Base-by-base conservation (phyloP, 2,329 filamentous ascomycete species). In the Verticillium zaregamsianum region DNA sequence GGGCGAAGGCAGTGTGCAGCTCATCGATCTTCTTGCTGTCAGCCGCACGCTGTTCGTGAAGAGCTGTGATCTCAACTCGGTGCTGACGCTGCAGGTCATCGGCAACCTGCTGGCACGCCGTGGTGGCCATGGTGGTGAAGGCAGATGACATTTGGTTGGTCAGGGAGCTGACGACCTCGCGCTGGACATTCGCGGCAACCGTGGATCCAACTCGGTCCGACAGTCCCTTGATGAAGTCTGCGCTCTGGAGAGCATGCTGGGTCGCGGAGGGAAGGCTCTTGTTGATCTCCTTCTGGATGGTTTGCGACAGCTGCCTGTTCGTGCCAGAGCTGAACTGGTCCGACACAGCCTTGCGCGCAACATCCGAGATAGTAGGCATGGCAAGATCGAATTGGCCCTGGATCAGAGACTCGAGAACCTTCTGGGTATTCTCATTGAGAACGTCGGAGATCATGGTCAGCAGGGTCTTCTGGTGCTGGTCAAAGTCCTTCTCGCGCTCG, bases 391-490 rank as follows among this genome's bases (percentile, higher is more conserved):
- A 91, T 73, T 90, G 90, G 57, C 87, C 83, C 56, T 86, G 85
- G 58, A 97, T 88, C 67, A 96, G 91, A 64, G 87, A 88, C 64
- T 87, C 82, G 40, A 97, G 82, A 25, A 91, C 91, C 69, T 90
- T 88, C 74, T 88, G 82, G 23, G 85, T 87, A 70, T 87, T 88
- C 63, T 83, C 80, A 65, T 85, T 86, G 57, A 90, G 78, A 37
- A 87, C 84, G 37, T 83, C 78, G 5, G 84, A 86, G 40, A 87
- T 83, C 72, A 84, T 80, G 64, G 85, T 81, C 52, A 87, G 76
- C 20, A 87, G 74, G 67, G 82, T 80, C 20, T 81, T 74, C 69
- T 86, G 83, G 62, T 81, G 81, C 66, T 78, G 73, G 62, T 81
- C 79, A 68, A 86, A 86, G 62, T 77, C 79, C 57, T 78, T 75